Base-by-base conservation (phyloP, 208 protist species). In the Acanthamoeba rhysodes region DNA sequence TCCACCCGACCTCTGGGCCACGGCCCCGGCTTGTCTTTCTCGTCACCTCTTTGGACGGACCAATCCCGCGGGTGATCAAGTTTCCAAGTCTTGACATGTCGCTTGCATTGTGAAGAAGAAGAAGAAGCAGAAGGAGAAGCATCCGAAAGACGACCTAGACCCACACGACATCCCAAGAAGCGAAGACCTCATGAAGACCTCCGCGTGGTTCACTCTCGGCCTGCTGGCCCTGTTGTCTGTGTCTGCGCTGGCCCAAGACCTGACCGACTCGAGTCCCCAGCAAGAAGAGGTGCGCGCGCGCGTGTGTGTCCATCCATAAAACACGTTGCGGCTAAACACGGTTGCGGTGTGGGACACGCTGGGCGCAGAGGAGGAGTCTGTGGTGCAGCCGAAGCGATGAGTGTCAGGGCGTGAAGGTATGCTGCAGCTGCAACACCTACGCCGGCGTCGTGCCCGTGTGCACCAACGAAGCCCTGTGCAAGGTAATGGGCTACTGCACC, bases 361-460 rank as follows among this genome's bases (percentile, higher is more conserved):
- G 66, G 37, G 10, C 66, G 37, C n/a, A 2, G 18, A 37, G n/a
- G 3, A 20, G 76, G 57, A 62, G 8, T 62, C 57, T 66, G 59
- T 24, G 57, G 16, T 84, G 76, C 45, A 55, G 8, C 9, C 32
- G 76, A 14, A 55, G 41, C 76, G 6, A 48, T 5, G 76, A 84
- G 27, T 84, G 76, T 24, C 76, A 20, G 6, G 41, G n/a, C 18
- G 27, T 34, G 22, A 16, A 84, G 76, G 76, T 84, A 24, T 84
- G 76, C 76, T 84, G 76, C 76, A 7, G 41, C 6, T 84, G 76
- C 76, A 55, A 84, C 41, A 84, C 76, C 76, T 84, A 84, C 76
- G 76, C 76, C 24, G 76, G 76, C 24, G 45, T 57, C 18, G 22
- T 84, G 4, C 76, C 76, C 45, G 45, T 84, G 41, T 84, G 76